Evolutionary conservation across 352 stramenopile species (phyloP), one percentile per base, ranked within the genome.

Genomic region (Phytophthora constricta): DNA sequence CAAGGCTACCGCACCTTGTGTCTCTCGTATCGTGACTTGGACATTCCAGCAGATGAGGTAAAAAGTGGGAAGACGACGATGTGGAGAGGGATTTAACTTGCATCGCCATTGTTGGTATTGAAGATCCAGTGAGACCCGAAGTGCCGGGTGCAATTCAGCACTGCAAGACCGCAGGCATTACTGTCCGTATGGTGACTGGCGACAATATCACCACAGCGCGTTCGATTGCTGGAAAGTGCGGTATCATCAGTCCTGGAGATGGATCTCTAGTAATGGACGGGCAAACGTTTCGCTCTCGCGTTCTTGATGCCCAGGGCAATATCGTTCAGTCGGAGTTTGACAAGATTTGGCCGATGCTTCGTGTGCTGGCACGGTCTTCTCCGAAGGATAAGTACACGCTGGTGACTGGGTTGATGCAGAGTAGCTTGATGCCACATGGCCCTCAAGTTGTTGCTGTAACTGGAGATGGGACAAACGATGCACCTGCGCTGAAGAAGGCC

Each of bases 121-220:
- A 98, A 66, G 98, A 99, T 72, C 98, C 98, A 4, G 83, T 99
- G 41, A 92, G 97, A 17, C 79, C 82, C 0, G 96, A 99, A 68
- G 97, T 99, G 26, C 89, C 91, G 22, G 87, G 98, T 43, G 88
- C 97, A 11, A 97, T 99, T 25, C 76, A 80, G 16, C 90, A 91
- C 45, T 99, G 97, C 76, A 95, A 98, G 70, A 79, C 83, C 16
- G 97, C 97, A 7, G 98, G 98, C 25, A 99, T 99, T 68, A 98
- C 98, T 75, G 97, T 99, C 41, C 94, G 97, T 33, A 99, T 99
- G 97, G 96, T 99, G 61, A 99, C 98, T 5, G 98, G 98, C 53
- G 98, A 99, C 79, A 99, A 99, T 65, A 96, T 99, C 55, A 88
- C 98, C 58, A 99, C 98, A 20, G 97, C 97, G 17, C 91, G 91